Conservation (phyloP, 768 basidiomycete species). For the Filobasidium wieringae region DNA sequence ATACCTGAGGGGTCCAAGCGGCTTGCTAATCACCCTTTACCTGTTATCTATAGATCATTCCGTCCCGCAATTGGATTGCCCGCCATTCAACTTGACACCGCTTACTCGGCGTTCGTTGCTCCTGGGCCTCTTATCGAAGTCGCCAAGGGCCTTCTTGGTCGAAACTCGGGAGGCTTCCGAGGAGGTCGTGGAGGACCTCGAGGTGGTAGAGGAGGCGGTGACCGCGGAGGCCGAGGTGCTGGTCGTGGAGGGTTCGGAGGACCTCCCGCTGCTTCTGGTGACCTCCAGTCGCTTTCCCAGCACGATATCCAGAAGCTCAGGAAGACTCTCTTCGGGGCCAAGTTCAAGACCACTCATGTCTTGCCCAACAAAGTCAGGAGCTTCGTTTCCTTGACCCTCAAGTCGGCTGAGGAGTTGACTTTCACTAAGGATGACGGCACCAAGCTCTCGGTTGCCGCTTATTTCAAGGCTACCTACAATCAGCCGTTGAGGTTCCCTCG, state of each 20-base stretch:
- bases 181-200: slow-evolving; percentile 21
- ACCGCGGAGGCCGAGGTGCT: neutral
- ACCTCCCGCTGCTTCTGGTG: slow-evolving; percentile 12
- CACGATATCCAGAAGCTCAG: slow-evolving; percentile 25
- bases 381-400: slow-evolving; percentile 24
- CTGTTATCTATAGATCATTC: slow-evolving; percentile 29
- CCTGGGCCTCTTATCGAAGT: slow-evolving; percentile 33
- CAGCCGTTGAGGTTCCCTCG: slow-evolving; percentile 25
- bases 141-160: slow-evolving; percentile 12
- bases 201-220: slow-evolving; percentile 12
- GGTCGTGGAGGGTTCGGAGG: slow-evolving; percentile 23
- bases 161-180: slow-evolving; percentile 4
- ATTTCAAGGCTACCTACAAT: slow-evolving; percentile 24
- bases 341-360: slow-evolving; percentile 34
- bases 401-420: slow-evolving; percentile 24
- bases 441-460: slow-evolving; percentile 23
- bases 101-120: slow-evolving; percentile 35
- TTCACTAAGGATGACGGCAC: slow-evolving; percentile 29
- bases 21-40: neutral
- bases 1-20: neutral
- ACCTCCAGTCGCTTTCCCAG: slow-evolving; percentile 10
- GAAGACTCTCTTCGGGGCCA: slow-evolving; percentile 25
- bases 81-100: slow-evolving; percentile 35
- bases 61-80: slow-evolving; percentile 32
- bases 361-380: slow-evolving; percentile 22